Base-by-base conservation (phyloP, 2,329 filamentous ascomycete genomes). In the Penicillium polonicum region DNA sequence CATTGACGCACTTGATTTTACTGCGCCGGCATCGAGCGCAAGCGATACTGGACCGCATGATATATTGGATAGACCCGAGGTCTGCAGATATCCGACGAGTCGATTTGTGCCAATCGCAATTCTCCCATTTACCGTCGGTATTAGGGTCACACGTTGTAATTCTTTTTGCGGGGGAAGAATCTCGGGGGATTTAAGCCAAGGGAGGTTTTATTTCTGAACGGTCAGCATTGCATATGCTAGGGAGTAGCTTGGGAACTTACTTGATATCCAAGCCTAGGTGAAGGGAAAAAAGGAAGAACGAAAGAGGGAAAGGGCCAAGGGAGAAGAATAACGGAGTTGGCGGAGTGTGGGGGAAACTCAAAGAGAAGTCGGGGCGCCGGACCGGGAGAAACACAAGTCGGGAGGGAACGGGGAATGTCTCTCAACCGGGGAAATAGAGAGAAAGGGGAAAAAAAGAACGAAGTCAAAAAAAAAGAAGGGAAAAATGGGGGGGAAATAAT, bases 1-100 rank as follows among this genome's bases (percentile, higher is more conserved):
- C 83, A 75, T 94, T 94, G 73, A 91, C 86, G 77, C 91, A 95
- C 76, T 93, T 93, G 71, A 93, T 90, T 76, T 94, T 95, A 71
- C 89, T 91, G 67, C 85, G 85, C 57, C 90, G 83, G 71, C 90
- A 93, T 62, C 85, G 82, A 60, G 85, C 80, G 74, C 90, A 94
- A 48, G 90, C 90, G 70, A 93, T 91, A 69, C 88, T 90, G 46
- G 89, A 91, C 65, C 90, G 84, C 84, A 91, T 88, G 35, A 33
- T 72, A 50, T 50, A 50, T 43, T 33, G 48, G 41, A 48, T 48
- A 62, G 58, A 63, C 57, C 52, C 57, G 52, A 58, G 44, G 57
- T 58, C 53, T 62, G 59, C 45, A 45, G 29, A 19, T 38, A 45
- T 41, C 52, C 43, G 46, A 56, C 44, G 38, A 44, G 23, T 55